A percentile compares a stretch with the other conserved stretches of the same genome.
Conservation (phyloP, 768 basidiomycete genomes). For the Hygrocybe punicea region DNA sequence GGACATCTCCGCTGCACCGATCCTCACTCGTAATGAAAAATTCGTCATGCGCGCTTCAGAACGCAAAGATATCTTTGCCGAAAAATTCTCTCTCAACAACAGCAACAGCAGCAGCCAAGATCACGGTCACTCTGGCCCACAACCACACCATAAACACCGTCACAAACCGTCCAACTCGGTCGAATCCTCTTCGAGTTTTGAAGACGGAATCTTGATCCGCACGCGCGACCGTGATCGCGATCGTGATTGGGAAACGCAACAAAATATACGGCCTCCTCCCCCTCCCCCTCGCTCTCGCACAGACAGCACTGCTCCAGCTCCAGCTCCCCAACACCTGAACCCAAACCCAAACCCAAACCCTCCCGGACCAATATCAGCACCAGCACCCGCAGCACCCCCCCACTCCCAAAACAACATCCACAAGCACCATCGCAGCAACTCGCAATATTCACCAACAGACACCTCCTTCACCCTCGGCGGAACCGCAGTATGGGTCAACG, state of each 20-base stretch:
- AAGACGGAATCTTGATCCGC: slow-evolving; percentile 59
- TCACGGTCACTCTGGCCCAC: slow-evolving; percentile 24
- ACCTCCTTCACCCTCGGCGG: slow-evolving; percentile 74
- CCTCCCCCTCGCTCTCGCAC: slow-evolving; percentile 1
- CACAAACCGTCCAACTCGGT: slow-evolving; percentile 53
- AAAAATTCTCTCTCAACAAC: slow-evolving; percentile 59
- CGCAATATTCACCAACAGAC: slow-evolving; percentile 61
- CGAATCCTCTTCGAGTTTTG: slow-evolving; percentile 67
- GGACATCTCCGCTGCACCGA: slow-evolving; percentile 76
- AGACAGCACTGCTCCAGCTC: slow-evolving; percentile 16
- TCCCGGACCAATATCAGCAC: too few species aligned
- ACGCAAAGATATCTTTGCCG: slow-evolving; percentile 86
- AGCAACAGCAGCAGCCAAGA: slow-evolving; percentile 23
- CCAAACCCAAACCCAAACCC: too few species aligned
- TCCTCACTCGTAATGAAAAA: slow-evolving; percentile 77
- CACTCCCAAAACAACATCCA: too few species aligned
- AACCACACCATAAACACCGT: slow-evolving; percentile 21
- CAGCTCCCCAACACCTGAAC: slow-evolving; percentile 28
- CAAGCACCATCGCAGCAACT: slow-evolving; percentile 18
- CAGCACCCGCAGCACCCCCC: background rate
- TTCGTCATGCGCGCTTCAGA: slow-evolving; percentile 87
- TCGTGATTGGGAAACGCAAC: slow-evolving; percentile 1
- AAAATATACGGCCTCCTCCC: background rate
- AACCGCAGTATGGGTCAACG: slow-evolving; percentile 81
- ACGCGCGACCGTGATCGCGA: slow-evolving; percentile 6